A percentile compares a stretch with the other conserved stretches of the same genome.
Conservation (phyloP, 768 basidiomycete species). For the Exsudoporus frostii region DNA sequence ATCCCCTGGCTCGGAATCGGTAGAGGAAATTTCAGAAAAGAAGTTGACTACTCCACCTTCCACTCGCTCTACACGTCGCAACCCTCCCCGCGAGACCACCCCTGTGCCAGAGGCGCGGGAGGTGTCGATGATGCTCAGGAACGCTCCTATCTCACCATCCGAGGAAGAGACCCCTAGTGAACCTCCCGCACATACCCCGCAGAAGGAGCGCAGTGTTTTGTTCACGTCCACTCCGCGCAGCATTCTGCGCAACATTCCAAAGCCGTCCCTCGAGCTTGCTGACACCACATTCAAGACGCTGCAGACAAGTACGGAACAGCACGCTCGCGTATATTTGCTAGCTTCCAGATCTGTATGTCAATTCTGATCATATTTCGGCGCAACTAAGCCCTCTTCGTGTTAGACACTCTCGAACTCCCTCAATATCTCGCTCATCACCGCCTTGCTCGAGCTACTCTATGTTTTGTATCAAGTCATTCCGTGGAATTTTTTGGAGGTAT, state of each 20-base stretch:
- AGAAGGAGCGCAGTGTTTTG: constrained; percentile 12
- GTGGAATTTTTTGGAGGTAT: constrained; percentile 46
- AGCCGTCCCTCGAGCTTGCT: constrained; percentile 20
- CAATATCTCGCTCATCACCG: constrained; percentile 57
- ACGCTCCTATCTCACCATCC: constrained; percentile 39
- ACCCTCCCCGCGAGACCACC: constrained; percentile 37
- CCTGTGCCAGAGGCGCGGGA: constrained; percentile 49
- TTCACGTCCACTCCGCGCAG: constrained; percentile 29
- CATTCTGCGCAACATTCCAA: constrained; percentile 22
- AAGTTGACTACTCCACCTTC: constrained; percentile 16
- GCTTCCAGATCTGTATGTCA: constrained; percentile 29
- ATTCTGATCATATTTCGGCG: not conserved
- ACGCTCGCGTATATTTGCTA: constrained; percentile 18
- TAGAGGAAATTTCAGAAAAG: constrained; percentile 14
- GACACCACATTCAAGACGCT: constrained; percentile 21
- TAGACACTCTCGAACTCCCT: constrained; percentile 64
- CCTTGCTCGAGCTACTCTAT: constrained; percentile 51
- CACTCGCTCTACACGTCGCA: constrained; percentile 22
- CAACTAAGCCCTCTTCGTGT: constrained; percentile 1
- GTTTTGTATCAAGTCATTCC: constrained; percentile 53
- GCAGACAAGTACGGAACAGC: constrained; percentile 16
- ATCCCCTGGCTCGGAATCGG: constrained; percentile 14
- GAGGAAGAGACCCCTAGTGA: constrained; percentile 11
- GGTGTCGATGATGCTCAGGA: constrained; percentile 52
- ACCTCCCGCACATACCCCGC: constrained; percentile 11